Conservation (phyloP, 2,329 filamentous ascomycete species). For the Ustilaginoidea virens region DNA sequence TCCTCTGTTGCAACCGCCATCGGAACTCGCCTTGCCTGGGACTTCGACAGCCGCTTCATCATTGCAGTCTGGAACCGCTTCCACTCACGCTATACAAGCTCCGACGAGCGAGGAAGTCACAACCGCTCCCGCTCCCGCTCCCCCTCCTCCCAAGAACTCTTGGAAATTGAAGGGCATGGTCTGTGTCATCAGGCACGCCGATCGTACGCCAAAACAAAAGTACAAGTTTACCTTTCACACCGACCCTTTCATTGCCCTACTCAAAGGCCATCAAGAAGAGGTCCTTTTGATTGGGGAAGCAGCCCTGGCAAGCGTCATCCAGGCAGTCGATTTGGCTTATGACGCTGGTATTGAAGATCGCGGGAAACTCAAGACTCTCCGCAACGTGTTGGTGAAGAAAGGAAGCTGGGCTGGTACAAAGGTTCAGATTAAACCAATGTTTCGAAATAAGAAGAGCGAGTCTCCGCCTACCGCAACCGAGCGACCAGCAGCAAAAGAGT, state of each 20-base stretch:
- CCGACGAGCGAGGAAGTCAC: conserved; percentile 20
- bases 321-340: conserved; percentile 72
- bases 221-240: conserved; percentile 99
- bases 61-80: conserved; percentile 15
- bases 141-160: conserved; percentile 70
- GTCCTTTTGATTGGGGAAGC: conserved; percentile 86
- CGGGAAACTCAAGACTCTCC: conserved; percentile 70
- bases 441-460: conserved; percentile 69
- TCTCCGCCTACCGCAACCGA: conserved; percentile 28
- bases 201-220: conserved; percentile 96
- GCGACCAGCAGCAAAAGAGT: conserved; percentile 15
- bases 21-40: conserved; percentile 14
- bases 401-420: conserved; percentile 91
- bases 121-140: conserved; percentile 44
- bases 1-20: conserved; percentile 18
- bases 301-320: conserved; percentile 73
- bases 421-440: conserved; percentile 99
- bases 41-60: conserved; percentile 21
- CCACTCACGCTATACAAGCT: conserved; percentile 9
- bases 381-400: conserved; percentile 82
- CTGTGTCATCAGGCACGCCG: conserved; percentile 88
- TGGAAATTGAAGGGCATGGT: conserved; percentile 99
- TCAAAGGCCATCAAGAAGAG: conserved; percentile 93
- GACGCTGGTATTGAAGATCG: conserved; percentile 68
- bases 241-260: conserved; percentile 82